These are phyloP conservation scores for Fusarium oxysporum DNA, from an alignment of 2,329 filamentous ascomycete genomes.

Conservation along the genomic window DNA sequence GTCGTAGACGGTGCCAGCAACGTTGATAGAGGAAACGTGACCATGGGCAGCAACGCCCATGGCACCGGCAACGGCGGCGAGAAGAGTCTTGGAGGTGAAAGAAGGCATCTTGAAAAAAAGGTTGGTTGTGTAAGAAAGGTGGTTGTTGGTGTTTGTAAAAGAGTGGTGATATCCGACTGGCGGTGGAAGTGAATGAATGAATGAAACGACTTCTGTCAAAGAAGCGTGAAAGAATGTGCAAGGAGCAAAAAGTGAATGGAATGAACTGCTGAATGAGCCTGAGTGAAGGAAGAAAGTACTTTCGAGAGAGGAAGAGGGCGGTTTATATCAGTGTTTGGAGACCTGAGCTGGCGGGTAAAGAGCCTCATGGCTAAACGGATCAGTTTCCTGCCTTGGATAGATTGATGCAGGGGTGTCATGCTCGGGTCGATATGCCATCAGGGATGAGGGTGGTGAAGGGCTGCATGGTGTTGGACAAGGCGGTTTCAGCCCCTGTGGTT, in stretches of 20 bases:
- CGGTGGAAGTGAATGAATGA: constrained; percentile 39
- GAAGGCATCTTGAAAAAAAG: constrained; percentile 43
- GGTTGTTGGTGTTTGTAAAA: neutral
- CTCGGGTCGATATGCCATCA: constrained; percentile 34
- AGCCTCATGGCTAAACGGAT: constrained; percentile 28
- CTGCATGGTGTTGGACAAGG: constrained; percentile 30
- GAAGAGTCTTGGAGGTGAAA: constrained; percentile 42
- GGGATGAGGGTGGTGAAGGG: constrained; percentile 23
- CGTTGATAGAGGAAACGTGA: constrained; percentile 44
- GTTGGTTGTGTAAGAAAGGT: too few species aligned
- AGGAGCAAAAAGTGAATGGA: constrained; percentile 46
- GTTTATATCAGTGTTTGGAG: constrained; percentile 36
- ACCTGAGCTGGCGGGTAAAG: neutral
- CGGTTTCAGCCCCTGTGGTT: constrained; percentile 33
- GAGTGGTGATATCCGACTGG: constrained; percentile 37
- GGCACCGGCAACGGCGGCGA: constrained; percentile 45
- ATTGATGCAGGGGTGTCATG: constrained; percentile 17
- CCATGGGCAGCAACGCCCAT: constrained; percentile 46
- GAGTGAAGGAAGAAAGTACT: constrained; percentile 19
- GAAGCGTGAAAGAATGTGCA: constrained; percentile 45
- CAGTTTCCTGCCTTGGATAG: constrained; percentile 19
- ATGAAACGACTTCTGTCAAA: constrained; percentile 50
- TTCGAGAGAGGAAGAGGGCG: neutral
- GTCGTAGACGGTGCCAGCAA: constrained; percentile 43
- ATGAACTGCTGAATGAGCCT: constrained; percentile 46